Evolutionary conservation across 345 rosid species (phyloP).

Genomic region (Salix brachista): DNA sequence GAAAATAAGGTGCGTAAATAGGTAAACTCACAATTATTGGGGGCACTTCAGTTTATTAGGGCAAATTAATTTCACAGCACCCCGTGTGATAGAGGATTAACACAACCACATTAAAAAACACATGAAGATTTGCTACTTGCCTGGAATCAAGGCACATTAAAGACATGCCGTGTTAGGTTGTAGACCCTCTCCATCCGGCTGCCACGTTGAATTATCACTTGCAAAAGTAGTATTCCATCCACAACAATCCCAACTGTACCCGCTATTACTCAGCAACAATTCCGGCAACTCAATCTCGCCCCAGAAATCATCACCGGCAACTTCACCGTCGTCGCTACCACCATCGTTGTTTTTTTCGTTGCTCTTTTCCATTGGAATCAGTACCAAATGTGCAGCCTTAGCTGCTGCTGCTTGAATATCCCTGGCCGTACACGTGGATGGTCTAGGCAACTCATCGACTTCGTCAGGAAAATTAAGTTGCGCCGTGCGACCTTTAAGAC

Average conservation of each 20-base stretch:
- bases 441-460: constrained; percentile 54
- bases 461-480: constrained; percentile 78
- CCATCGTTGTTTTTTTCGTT: neutral
- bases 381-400: constrained; percentile 49
- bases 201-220: constrained; percentile 46
- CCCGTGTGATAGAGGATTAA: neutral
- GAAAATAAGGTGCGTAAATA: neutral
- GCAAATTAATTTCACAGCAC: neutral
- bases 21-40: neutral
- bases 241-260: constrained; percentile 34
- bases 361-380: constrained; percentile 22
- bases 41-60: neutral
- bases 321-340: constrained; percentile 6
- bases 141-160: constrained; percentile 3
- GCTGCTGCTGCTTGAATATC: constrained; percentile 80
- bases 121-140: neutral
- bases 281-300: constrained; percentile 73
- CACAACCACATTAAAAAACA: neutral
- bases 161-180: constrained; percentile 48
- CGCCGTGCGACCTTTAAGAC: constrained; percentile 70
- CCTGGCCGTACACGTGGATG: constrained; percentile 52
- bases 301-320: constrained; percentile 60
- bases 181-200: constrained; percentile 43
- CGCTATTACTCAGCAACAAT: constrained; percentile 26
- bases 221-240: constrained; percentile 24